Conservation (phyloP, 148 eudicot genomes). For the Euryodendron excelsum region DNA sequence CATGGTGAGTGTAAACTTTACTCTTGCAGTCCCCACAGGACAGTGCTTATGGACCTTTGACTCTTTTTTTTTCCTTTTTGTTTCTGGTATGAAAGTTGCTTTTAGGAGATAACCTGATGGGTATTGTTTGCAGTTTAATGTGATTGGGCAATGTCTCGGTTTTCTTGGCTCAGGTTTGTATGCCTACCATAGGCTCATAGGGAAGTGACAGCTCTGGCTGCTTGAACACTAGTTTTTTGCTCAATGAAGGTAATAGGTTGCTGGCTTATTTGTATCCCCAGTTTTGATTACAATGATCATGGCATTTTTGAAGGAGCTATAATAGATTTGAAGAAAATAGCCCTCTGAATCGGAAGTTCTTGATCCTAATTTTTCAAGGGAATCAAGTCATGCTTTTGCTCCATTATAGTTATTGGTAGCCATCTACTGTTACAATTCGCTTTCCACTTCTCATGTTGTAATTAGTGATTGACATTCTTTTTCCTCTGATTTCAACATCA, state of each 20-base stretch:
- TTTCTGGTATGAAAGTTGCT: too few species aligned
- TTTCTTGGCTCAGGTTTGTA: slow-evolving; percentile 92
- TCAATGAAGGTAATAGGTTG: background rate
- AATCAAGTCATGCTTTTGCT: background rate
- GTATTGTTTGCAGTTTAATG: slow-evolving; percentile 69
- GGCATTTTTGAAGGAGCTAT: background rate
- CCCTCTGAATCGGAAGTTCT: background rate
- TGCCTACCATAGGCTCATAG: slow-evolving; percentile 79
- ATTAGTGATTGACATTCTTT: background rate
- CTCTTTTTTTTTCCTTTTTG: background rate
- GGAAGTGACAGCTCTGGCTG: slow-evolving; percentile 40
- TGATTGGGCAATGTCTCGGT: slow-evolving; percentile 78
- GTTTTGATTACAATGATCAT: background rate
- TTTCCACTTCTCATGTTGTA: slow-evolving; percentile 3
- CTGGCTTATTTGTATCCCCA: background rate
- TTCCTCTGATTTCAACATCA: background rate
- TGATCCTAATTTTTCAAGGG: background rate
- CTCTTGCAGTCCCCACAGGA: background rate
- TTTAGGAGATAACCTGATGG: background rate
- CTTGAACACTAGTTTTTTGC: background rate
- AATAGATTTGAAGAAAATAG: background rate
- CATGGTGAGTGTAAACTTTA: slow-evolving; percentile 48
- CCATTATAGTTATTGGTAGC: background rate
- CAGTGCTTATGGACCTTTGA: background rate
- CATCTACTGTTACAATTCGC: background rate